Evolutionary conservation across 176 grass and related monocot genomes (phyloP).

Genomic region (Tillandsia leiboldiana): DNA sequence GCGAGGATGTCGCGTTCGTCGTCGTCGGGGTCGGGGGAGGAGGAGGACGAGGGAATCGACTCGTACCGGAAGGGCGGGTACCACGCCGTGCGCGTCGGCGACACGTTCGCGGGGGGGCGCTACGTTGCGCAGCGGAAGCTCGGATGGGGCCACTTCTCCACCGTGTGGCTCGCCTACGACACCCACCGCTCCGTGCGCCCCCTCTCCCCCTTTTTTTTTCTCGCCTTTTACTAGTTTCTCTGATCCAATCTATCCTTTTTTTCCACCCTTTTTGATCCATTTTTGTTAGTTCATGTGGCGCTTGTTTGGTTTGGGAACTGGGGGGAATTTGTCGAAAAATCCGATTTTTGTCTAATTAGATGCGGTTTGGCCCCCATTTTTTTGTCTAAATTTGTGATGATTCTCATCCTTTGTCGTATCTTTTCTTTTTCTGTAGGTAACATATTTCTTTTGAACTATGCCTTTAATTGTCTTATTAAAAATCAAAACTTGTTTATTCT

Average conservation of each 20-base stretch:
- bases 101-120: conserved; percentile 67
- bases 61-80: conserved; percentile 89
- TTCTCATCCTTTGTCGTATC: conserved; percentile 26
- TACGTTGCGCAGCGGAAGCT: conserved; percentile 90
- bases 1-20: conserved; percentile 19
- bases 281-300: background rate
- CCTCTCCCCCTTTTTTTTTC: background rate
- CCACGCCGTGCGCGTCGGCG: conserved; percentile 68
- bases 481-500: too few relatives aligned
- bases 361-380: background rate
- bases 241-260: background rate
- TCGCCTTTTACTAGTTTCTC: background rate
- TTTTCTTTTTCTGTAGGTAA: background rate
- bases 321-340: background rate
- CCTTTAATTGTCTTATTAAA: background rate
- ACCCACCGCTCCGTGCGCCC: conserved; percentile 47
- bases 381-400: conserved; percentile 7
- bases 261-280: background rate
- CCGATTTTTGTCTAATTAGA: conserved; percentile 12
- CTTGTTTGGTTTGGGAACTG: background rate
- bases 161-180: conserved; percentile 97
- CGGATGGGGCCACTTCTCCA: conserved; percentile 94
- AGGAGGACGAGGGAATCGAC: conserved; percentile 73
- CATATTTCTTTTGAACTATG: too few relatives aligned
- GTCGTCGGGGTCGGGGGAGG: conserved; percentile 46